phyloP scores from a whole-genome alignment of 78 protist species.

The Guillardia theta region DNA sequence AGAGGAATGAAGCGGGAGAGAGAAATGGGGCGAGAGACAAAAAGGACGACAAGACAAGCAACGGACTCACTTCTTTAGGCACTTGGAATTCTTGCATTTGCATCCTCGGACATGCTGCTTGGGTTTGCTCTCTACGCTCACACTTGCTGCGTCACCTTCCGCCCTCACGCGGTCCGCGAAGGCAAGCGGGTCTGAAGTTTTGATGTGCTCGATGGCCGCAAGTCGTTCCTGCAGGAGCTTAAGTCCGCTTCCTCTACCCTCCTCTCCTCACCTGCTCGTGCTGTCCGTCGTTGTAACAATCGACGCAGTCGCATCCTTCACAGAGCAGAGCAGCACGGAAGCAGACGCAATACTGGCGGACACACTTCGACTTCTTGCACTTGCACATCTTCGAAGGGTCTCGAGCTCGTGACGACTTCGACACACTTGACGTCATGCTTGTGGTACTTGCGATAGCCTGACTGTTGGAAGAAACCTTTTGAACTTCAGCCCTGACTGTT shows the following conservation, averaged over 20 bases:
- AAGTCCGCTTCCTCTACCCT: too few relatives aligned
- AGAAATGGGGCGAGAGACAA: background rate
- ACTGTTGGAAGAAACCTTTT: background rate
- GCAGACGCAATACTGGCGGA: conserved; percentile 28
- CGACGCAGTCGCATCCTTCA: conserved; percentile 4
- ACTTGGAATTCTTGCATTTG: background rate
- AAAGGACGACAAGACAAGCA: background rate
- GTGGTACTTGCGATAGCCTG: background rate
- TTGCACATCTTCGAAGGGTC: background rate
- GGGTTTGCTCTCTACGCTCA: background rate
- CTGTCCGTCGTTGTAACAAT: conserved; percentile 28
- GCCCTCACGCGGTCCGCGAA: background rate
- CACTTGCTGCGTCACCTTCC: background rate
- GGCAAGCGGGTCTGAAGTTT: conserved; percentile 5
- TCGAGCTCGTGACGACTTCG: background rate
- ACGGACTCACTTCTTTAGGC: background rate
- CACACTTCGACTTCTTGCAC: conserved; percentile 26
- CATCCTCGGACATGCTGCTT: background rate
- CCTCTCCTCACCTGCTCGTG: background rate
- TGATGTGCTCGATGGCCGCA: conserved; percentile 9
- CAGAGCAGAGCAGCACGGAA: background rate
- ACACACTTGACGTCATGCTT: background rate
- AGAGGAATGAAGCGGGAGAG: too few relatives aligned
- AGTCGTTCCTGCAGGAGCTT: background rate
- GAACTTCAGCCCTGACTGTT: background rate